Conservation (phyloP, 148 eudicot genomes). For the Amaranthus palmeri region DNA sequence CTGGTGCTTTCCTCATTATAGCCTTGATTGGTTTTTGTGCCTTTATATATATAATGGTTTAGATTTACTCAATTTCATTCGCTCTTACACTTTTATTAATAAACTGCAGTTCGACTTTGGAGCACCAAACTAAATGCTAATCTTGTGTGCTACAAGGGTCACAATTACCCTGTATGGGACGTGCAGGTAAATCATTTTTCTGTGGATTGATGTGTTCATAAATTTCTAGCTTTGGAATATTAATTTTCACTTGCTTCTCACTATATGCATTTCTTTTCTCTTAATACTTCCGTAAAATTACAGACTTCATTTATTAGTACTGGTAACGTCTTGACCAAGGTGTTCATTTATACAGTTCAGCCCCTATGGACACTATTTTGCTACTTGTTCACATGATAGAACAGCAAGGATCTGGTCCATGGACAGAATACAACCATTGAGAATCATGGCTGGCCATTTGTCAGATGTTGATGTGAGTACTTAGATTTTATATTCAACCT, state of each 20-base stretch:
- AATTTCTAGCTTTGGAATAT: not conserved
- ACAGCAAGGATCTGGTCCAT: slow-evolving; percentile 97
- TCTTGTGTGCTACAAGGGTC: slow-evolving; percentile 99
- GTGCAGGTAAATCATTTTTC: slow-evolving; percentile 57
- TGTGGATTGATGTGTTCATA: not conserved
- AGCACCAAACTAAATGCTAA: slow-evolving; percentile 91
- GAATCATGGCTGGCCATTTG: slow-evolving; percentile 99
- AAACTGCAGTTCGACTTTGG: slow-evolving; percentile 85
- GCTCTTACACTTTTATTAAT: slow-evolving; percentile 1
- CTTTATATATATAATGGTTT: not conserved
- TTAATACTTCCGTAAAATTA: slow-evolving; percentile 2
- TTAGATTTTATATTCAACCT: not conserved
- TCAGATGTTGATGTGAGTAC: slow-evolving; percentile 96
- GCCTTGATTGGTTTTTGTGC: slow-evolving; percentile 4
- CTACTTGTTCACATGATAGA: slow-evolving; percentile 96
- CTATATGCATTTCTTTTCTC: not conserved
- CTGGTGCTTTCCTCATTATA: slow-evolving; percentile 46
- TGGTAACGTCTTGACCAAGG: slow-evolving; percentile 16
- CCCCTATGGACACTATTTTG: slow-evolving; percentile 95
- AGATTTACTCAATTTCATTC: not conserved
- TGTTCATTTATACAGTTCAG: slow-evolving; percentile 72
- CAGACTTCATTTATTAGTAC: slow-evolving; percentile 1
- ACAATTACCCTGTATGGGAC: slow-evolving; percentile 99
- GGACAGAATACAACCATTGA: slow-evolving; percentile 89
- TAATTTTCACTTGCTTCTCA: not conserved